Conservation (phyloP, 805 yeast genomes). For the Starmerella scarabaei region DNA sequence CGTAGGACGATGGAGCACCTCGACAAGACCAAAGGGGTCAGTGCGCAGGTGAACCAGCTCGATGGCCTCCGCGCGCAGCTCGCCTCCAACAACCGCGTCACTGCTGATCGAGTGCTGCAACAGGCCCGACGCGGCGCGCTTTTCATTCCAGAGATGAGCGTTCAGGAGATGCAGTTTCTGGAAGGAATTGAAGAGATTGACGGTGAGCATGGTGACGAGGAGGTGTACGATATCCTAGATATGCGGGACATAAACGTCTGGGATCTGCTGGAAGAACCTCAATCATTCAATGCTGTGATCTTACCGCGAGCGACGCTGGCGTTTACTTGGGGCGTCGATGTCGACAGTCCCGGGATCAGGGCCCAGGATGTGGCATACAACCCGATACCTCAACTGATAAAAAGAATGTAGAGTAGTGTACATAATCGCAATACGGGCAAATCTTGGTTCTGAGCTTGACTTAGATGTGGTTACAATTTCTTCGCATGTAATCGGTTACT, state of each 20-base stretch:
- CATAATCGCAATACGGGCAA: too few species aligned
- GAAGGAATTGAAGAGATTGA: background rate
- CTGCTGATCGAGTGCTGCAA: constrained; percentile 4
- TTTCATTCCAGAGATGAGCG: constrained; percentile 8
- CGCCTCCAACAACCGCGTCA: constrained; percentile 2
- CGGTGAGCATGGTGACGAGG: constrained; percentile 11
- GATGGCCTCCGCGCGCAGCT: background rate
- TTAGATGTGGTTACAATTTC: background rate
- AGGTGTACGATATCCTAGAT: constrained; percentile 12
- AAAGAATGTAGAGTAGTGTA: constrained; percentile 6
- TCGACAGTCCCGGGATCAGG: constrained; percentile 1
- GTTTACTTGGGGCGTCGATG: constrained; percentile 8
- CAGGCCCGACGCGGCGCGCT: constrained; percentile 3
- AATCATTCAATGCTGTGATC: constrained; percentile 6
- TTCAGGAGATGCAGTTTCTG: constrained; percentile 7
- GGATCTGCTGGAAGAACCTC: constrained; percentile 11
- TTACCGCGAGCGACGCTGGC: constrained; percentile 10
- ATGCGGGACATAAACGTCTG: constrained; percentile 10
- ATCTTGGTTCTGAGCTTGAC: too few species aligned
- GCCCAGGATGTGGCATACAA: constrained; percentile 13
- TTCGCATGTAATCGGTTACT: too few species aligned
- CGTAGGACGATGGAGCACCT: constrained; percentile 18
- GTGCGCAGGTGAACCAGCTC: constrained; percentile 1
- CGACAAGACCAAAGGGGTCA: constrained; percentile 13
- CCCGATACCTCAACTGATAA: constrained; percentile 13